Evolutionary conservation across 2,329 filamentous ascomycete species (phyloP).

Genomic region (Stromatinia cepivora): DNA sequence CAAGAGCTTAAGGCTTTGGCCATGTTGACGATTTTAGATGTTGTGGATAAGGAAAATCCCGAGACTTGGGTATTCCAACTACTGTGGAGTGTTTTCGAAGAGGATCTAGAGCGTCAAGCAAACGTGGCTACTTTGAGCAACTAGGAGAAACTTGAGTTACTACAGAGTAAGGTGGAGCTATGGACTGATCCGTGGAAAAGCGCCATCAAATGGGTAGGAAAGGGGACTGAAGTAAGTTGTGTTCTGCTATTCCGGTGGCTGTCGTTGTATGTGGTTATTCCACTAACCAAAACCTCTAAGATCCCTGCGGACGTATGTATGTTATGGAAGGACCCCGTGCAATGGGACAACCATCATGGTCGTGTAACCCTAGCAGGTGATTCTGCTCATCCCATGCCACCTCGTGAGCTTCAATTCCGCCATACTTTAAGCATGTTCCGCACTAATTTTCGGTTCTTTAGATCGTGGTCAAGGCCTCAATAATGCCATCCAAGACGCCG

Average conservation of each 20-base stretch:
- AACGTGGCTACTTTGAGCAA: neutral
- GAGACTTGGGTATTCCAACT: constrained; percentile 19
- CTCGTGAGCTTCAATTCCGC: neutral
- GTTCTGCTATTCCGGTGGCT: neutral
- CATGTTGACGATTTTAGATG: constrained; percentile 10
- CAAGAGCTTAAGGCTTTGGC: neutral
- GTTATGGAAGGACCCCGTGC: constrained; percentile 13
- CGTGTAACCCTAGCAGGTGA: constrained; percentile 20
- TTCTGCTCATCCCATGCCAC: constrained; percentile 20
- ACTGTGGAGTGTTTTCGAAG: constrained; percentile 1
- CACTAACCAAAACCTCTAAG: neutral
- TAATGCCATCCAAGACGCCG: constrained; percentile 21
- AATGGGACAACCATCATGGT: constrained; percentile 12
- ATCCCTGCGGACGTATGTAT: constrained; percentile 6
- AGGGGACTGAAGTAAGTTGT: constrained; percentile 1
- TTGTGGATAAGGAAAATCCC: constrained; percentile 1
- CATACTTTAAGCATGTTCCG: neutral
- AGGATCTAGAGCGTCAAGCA: neutral
- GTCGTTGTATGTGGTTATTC: neutral
- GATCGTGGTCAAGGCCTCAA: constrained; percentile 25
- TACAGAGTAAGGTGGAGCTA: neutral
- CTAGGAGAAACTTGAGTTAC: neutral
- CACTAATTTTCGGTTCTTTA: neutral
- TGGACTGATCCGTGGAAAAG: constrained; percentile 17
- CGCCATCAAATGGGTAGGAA: constrained; percentile 7